A percentile compares a stretch with the other conserved stretches of the same genome.
These are phyloP conservation scores for Thelonectria olida DNA, from an alignment of 2,329 filamentous ascomycete genomes.

Conservation along the genomic window DNA sequence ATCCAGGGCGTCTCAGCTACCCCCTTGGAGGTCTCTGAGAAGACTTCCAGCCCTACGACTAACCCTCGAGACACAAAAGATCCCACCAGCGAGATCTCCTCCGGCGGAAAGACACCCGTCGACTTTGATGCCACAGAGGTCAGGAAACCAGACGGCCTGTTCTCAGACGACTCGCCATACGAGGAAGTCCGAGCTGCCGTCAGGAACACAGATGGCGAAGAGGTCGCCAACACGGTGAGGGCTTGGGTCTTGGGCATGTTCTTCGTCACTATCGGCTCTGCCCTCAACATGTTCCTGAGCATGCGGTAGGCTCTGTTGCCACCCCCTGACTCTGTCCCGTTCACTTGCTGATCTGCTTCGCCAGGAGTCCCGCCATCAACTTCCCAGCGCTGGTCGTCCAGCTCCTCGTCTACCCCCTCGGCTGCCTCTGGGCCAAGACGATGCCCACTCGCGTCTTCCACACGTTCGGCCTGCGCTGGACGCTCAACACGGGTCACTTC, in stretches of 20 bases:
- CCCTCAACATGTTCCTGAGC: constrained; percentile 58
- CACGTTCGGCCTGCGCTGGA: constrained; percentile 53
- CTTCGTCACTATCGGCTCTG: constrained; percentile 56
- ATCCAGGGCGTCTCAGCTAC: background rate
- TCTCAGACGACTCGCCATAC: constrained; percentile 22
- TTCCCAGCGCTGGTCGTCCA: constrained; percentile 51
- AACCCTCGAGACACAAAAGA: background rate
- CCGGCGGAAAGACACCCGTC: background rate
- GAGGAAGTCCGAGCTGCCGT: constrained; percentile 43
- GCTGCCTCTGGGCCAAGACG: constrained; percentile 53
- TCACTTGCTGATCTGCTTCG: background rate
- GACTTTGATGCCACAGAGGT: constrained; percentile 15
- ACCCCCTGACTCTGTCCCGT: background rate
- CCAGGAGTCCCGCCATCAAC: constrained; percentile 45
- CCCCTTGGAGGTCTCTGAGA: constrained; percentile 1
- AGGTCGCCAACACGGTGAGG: constrained; percentile 48
- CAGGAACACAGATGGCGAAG: constrained; percentile 52
- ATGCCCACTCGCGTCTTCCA: constrained; percentile 53
- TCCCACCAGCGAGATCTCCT: background rate
- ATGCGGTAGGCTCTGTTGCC: constrained; percentile 45
- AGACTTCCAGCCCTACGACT: background rate
- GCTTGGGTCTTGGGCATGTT: constrained; percentile 56
- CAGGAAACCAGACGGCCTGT: constrained; percentile 5
- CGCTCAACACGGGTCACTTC: constrained; percentile 59
- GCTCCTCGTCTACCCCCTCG: constrained; percentile 54